These are phyloP conservation scores for Triticum monococcum DNA, from an alignment of 176 grass and related monocot species.

Conservation along the genomic window DNA sequence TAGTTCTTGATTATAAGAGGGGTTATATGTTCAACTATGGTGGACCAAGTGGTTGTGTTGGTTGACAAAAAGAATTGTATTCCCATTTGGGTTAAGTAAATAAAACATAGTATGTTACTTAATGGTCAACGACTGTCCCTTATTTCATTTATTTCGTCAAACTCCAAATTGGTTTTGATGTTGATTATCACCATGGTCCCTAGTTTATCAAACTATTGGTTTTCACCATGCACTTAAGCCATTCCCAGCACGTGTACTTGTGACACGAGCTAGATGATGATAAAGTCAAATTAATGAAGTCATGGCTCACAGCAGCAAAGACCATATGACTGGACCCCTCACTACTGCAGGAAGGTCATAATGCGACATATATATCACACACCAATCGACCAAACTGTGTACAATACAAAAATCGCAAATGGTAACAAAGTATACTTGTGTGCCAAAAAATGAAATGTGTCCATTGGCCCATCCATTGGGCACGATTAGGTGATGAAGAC, in stretches of 20 bases:
- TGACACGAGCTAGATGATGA: background rate
- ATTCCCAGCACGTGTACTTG: background rate
- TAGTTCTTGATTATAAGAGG: background rate
- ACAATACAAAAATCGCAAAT: too few species aligned
- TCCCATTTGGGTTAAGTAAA: background rate
- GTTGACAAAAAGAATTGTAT: background rate
- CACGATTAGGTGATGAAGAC: too few species aligned
- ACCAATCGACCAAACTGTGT: too few species aligned
- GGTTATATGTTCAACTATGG: conserved; percentile 12
- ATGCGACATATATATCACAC: too few species aligned
- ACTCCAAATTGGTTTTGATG: background rate
- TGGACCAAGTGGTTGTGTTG: conserved; percentile 15
- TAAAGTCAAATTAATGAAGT: too few species aligned
- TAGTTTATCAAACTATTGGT: background rate
- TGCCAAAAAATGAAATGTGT: too few species aligned
- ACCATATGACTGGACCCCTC: too few species aligned
- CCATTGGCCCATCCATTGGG: too few species aligned
- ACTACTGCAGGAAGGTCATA: too few species aligned
- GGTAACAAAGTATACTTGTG: too few species aligned
- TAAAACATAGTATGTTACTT: background rate
- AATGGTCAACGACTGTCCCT: background rate
- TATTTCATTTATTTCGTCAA: background rate
- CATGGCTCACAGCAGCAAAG: too few species aligned
- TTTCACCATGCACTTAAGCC: background rate
- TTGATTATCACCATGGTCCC: background rate